These are phyloP conservation scores for Sclerotinia spermophila DNA, from an alignment of 2,329 filamentous ascomycete genomes.

Conservation along the genomic window DNA sequence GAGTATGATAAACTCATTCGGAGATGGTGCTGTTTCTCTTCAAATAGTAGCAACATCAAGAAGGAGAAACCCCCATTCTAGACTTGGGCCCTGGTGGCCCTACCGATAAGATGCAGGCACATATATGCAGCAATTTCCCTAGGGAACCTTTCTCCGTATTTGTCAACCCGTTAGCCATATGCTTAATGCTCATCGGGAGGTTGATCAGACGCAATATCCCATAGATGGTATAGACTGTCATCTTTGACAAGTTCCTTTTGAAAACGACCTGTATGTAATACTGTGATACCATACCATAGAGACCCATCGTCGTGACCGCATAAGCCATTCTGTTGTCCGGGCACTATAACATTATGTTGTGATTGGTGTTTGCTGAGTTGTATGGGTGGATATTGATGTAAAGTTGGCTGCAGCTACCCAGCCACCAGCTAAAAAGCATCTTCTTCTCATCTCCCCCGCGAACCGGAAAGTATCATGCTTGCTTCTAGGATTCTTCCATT, in stretches of 20 bases:
- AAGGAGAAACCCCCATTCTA: neutral
- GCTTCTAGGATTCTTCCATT: neutral
- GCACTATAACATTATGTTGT: neutral
- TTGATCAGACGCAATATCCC: neutral
- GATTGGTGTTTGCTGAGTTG: constrained; percentile 3
- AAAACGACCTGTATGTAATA: neutral
- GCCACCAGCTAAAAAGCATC: constrained; percentile 13
- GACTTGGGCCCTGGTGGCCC: neutral
- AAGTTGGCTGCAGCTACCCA: constrained; percentile 16
- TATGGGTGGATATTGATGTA: constrained; percentile 5
- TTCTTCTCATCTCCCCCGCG: constrained; percentile 17
- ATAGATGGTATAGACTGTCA: neutral
- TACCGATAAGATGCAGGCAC: constrained; percentile 1
- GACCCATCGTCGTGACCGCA: constrained; percentile 3
- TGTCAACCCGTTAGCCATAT: neutral
- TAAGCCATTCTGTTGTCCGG: neutral
- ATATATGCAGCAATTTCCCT: neutral
- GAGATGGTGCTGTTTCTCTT: neutral
- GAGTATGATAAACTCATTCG: neutral
- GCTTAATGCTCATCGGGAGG: neutral
- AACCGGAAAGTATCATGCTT: constrained; percentile 15
- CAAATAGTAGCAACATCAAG: neutral
- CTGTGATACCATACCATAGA: neutral
- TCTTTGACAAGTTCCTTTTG: neutral
- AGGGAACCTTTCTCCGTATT: neutral